phyloP scores from a whole-genome alignment of 441 rosid species.

The Theobroma grandiflorum region DNA sequence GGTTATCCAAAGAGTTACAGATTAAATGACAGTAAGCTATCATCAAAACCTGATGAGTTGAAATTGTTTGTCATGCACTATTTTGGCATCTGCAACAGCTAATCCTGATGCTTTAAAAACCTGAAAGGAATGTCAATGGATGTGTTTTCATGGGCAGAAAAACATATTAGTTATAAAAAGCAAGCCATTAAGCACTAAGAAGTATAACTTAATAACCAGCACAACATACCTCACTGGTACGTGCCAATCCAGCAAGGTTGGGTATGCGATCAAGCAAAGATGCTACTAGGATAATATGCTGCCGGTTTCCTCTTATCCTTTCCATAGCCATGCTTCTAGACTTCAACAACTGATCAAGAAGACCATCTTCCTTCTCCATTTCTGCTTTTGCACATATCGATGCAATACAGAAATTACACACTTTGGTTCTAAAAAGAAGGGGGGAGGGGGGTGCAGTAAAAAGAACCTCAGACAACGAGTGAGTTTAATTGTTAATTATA shows the following conservation, averaged over 20 bases:
- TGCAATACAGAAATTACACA: slow-evolving; percentile 13
- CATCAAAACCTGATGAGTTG: slow-evolving; percentile 89
- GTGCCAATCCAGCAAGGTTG: slow-evolving; percentile 95
- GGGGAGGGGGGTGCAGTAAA: background rate
- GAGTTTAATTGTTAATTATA: too few relatives aligned
- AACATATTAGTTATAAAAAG: slow-evolving; percentile 7
- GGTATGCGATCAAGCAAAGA: slow-evolving; percentile 94
- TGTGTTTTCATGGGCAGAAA: slow-evolving; percentile 27
- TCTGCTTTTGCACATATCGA: slow-evolving; percentile 53
- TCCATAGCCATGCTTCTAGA: slow-evolving; percentile 75
- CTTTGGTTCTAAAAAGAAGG: background rate
- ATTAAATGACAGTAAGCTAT: slow-evolving; percentile 5
- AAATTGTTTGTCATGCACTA: slow-evolving; percentile 84
- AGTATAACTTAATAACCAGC: slow-evolving; percentile 21
- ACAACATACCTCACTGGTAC: slow-evolving; percentile 87
- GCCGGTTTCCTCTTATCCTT: slow-evolving; percentile 69
- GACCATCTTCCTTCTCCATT: slow-evolving; percentile 86
- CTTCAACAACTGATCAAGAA: slow-evolving; percentile 70
- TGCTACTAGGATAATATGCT: slow-evolving; percentile 84
- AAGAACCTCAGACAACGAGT: background rate
- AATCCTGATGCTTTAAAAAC: slow-evolving; percentile 85
- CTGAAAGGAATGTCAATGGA: slow-evolving; percentile 45
- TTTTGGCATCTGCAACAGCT: slow-evolving; percentile 69
- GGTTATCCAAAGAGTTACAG: background rate
- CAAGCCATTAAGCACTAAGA: background rate